A percentile compares a stretch with the other conserved stretches of the same genome.
These are phyloP conservation scores for Podospora australis DNA, from an alignment of 495 filamentous ascomycete genomes.

Conservation along the genomic window DNA sequence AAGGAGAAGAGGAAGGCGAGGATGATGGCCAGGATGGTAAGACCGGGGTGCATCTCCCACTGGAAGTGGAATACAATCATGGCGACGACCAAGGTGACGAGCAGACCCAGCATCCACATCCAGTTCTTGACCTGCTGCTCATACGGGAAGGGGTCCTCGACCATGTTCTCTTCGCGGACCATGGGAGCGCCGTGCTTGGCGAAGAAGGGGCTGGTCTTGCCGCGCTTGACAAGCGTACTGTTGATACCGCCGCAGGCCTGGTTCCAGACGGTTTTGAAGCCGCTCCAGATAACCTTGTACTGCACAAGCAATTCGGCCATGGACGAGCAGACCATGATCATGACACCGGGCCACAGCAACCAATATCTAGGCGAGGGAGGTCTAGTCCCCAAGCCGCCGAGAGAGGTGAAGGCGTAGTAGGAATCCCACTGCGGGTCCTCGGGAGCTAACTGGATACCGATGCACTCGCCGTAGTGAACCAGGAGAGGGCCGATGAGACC, in stretches of 20 bases:
- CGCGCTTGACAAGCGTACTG: constrained; percentile 26
- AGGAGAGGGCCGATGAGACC: constrained; percentile 58
- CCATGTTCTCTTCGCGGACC: constrained; percentile 20
- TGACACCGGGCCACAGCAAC: constrained; percentile 61
- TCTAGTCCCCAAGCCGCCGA: constrained; percentile 36
- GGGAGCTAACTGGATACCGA: constrained; percentile 35
- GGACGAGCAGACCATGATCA: constrained; percentile 56
- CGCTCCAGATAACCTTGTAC: constrained; percentile 53
- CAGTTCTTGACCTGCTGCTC: constrained; percentile 55
- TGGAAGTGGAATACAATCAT: constrained; percentile 56
- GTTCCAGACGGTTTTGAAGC: constrained; percentile 44
- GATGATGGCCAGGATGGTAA: constrained; percentile 54
- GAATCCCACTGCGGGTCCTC: constrained; percentile 47
- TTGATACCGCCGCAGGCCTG: constrained; percentile 41
- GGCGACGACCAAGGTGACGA: constrained; percentile 45
- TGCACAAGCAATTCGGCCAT: constrained; percentile 57
- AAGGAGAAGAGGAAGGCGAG: constrained; percentile 65
- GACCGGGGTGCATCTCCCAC: constrained; percentile 54
- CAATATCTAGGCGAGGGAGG: constrained; percentile 56
- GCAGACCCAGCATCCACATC: constrained; percentile 52
- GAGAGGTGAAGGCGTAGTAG: constrained; percentile 44
- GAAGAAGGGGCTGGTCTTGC: constrained; percentile 43
- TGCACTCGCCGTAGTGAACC: constrained; percentile 48
- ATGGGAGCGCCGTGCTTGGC: constrained; percentile 32
- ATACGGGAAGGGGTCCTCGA: constrained; percentile 46